Evolutionary conservation across 352 stramenopile species (phyloP), one percentile per base, ranked within the genome.

Genomic region (Phytophthora citrophthora): DNA sequence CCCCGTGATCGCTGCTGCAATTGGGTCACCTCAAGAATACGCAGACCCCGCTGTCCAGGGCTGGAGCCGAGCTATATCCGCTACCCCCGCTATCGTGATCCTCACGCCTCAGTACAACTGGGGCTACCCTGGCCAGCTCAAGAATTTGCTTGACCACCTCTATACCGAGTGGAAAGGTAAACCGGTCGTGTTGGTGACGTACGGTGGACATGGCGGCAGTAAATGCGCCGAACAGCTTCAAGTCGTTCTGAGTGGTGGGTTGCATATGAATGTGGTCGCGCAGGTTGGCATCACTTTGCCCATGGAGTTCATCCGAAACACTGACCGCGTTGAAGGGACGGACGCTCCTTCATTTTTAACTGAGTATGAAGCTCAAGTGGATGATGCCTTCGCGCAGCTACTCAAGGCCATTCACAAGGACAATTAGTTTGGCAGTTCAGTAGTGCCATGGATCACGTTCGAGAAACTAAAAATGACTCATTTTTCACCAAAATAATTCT

Each of bases 51-150:
- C 60, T 5, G 51, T 69, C n/a, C 53, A 69, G 24, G 53, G 27
- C n/a, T 69, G 53, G 61, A 69, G 61, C 18, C 46, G 47, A n/a
- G 24, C 29, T 47, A 41, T 69, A 12, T 40, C 39, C 11, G 26
- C 47, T 31, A 50, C 61, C 3, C 39, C 61, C 12, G 61, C 61
- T 23, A 20, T 69, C 31, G 61, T 69, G 15, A 55, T 69, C 13
- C 61, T 69, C 47, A 64, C 61, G 4, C 61, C 61, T 16, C 61
- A 69, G 54, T 69, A 55, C 61, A 70, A 70, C 24, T 68, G 60
- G 61, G 61, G 52, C 16, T 66, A 66, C 5, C 63, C 63, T 4
- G 63, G 63, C 7, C 63, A 71, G 3, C 55, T 71, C 43, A 71
- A 71, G 62, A 71, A 62, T 44, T 56, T 71, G 13, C 49, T 71